Base-by-base conservation (phyloP, 2,329 filamentous ascomycete genomes). In the Colletotrichum sublineola region DNA sequence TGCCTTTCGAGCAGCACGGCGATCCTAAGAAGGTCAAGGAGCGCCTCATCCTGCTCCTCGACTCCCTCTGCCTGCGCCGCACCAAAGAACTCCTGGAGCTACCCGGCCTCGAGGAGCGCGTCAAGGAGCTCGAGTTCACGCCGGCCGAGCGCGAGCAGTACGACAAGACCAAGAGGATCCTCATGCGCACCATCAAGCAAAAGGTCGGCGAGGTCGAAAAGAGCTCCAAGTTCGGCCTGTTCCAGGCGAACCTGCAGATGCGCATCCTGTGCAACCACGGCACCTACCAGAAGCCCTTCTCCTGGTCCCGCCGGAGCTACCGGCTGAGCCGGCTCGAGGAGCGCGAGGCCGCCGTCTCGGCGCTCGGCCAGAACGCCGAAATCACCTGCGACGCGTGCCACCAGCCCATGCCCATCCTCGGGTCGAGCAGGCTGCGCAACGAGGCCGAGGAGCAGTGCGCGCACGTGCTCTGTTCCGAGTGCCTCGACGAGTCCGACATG, bases 231-330 rank as follows among this genome's bases (percentile, higher is more conserved):
- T 83, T 86, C 18, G 81, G 84, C 0, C 79, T 86, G 38, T 87
- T 88, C 67, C 85, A 87, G 58, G 77, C 81, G 0, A 80, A 84
- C 14, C 76, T 87, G 0, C 84, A 86, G 69, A 75, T 87, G 15
- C 81, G 85, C 0, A 83, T 86, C 7, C 72, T 87, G 1, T 87
- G 85, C 75, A 87, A 87, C 67, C 85, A 87, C 71, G 86, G 85
- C 0, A 87, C 86, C 0, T 85, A 80, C 74, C 85, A 86, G 71
- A 81, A 84, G 46, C 78, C 75, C 0, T 84, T 85, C 56, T 84
- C 82, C 1, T 86, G 84, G 84, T 77, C 77, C 53, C 79, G 78
- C 36, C 78, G 78, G 4, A 63, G 55, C 55, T 71, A 71, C 31
- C 48, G 53, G 1, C 60, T 63, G 1, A 79, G 61, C 42, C 66